Conservation (phyloP, 768 basidiomycete species). For the Amanita rubescens region DNA sequence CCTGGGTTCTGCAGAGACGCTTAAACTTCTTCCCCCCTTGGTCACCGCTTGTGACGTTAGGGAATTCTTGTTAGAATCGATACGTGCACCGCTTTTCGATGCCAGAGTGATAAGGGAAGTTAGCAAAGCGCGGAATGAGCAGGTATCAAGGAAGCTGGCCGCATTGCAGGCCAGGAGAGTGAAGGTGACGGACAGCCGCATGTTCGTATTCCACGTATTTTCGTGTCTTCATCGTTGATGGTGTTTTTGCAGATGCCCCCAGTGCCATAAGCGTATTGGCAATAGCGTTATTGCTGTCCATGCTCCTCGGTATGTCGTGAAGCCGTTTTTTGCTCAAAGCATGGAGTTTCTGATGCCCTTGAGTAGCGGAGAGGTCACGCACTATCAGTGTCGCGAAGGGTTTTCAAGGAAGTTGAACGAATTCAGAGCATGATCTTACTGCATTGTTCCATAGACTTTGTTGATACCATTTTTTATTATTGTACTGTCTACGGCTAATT, state of each 20-base stretch:
- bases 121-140: constrained; percentile 68
- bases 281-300: constrained; percentile 93
- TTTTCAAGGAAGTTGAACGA: constrained; percentile 49
- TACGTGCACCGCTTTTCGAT: constrained; percentile 63
- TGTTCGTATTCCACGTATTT: constrained; percentile 53
- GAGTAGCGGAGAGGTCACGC: constrained; percentile 86
- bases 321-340: background rate
- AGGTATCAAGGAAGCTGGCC: constrained; percentile 67
- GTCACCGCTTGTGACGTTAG: constrained; percentile 78
- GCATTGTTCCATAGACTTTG: constrained; percentile 1
- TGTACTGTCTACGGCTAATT: background rate
- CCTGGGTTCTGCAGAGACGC: constrained; percentile 73
- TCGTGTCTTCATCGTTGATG: background rate
- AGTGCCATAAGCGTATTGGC: constrained; percentile 91
- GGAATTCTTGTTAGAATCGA: constrained; percentile 66
- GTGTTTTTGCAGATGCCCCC: constrained; percentile 64
- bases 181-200: constrained; percentile 85
- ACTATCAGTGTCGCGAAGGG: constrained; percentile 89
- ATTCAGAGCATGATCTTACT: constrained; percentile 7
- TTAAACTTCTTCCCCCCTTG: constrained; percentile 85
- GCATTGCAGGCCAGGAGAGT: constrained; percentile 73
- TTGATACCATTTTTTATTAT: background rate
- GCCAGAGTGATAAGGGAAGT: constrained; percentile 62
- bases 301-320: constrained; percentile 59
- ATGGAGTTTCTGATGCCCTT: background rate